A percentile compares a stretch with the other conserved stretches of the same genome.
These are phyloP conservation scores for Daldinia caldariorum DNA, from an alignment of 495 filamentous ascomycete species.

Conservation along the genomic window DNA sequence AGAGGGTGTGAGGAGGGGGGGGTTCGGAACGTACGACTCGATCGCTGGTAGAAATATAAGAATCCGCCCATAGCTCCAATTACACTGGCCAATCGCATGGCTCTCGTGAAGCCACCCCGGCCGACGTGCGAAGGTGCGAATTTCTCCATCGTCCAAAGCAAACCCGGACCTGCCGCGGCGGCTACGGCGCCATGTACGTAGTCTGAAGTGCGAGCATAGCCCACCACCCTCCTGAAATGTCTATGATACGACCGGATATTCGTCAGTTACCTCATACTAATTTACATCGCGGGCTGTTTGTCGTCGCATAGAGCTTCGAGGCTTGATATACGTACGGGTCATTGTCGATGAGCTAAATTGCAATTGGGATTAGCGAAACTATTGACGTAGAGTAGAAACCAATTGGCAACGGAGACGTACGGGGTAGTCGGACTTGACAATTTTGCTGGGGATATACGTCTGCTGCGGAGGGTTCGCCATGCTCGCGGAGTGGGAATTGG, in stretches of 20 bases:
- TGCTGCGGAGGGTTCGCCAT: slow-evolving; percentile 70
- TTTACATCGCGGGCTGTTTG: background rate
- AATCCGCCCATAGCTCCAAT: slow-evolving; percentile 80
- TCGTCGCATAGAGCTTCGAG: background rate
- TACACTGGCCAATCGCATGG: slow-evolving; percentile 80
- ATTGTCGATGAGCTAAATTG: slow-evolving; percentile 88
- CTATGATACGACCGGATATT: slow-evolving; percentile 57
- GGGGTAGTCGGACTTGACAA: slow-evolving; percentile 78
- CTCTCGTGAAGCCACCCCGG: slow-evolving; percentile 78
- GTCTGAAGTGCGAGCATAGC: slow-evolving; percentile 86
- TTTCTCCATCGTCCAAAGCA: slow-evolving; percentile 81
- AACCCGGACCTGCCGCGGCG: slow-evolving; percentile 72
- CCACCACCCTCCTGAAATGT: slow-evolving; percentile 86
- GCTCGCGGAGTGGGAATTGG: slow-evolving; percentile 50
- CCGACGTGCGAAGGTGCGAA: slow-evolving; percentile 82
- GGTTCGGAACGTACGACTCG: slow-evolving; percentile 59
- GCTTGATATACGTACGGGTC: slow-evolving; percentile 79
- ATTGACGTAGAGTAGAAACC: slow-evolving; percentile 1
- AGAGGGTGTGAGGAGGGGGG: too few species aligned
- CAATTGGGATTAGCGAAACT: slow-evolving; percentile 19
- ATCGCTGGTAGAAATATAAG: slow-evolving; percentile 79
- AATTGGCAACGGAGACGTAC: slow-evolving; percentile 64
- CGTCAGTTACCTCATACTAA: background rate
- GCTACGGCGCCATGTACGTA: slow-evolving; percentile 74
- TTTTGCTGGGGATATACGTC: slow-evolving; percentile 78